A percentile compares a stretch with the other conserved stretches of the same genome.
Conservation (phyloP, 208 protist genomes). For the Leishmania major region DNA sequence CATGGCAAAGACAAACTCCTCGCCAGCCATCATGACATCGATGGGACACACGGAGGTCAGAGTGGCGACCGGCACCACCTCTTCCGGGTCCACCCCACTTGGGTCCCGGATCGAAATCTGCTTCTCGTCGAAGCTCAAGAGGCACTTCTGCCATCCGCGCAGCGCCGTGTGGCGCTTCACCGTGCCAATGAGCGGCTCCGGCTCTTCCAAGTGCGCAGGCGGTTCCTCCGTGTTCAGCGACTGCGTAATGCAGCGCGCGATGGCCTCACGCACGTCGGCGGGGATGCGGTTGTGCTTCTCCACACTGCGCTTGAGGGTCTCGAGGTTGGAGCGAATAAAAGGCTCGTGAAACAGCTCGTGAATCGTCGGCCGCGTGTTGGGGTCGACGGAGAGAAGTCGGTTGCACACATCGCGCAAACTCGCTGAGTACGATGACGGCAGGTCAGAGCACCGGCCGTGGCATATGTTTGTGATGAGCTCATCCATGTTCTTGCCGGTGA, state of each 20-base stretch:
- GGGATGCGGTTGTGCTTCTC: constrained; percentile 75
- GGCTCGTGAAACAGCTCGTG: constrained; percentile 70
- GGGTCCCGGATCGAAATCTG: constrained; percentile 47
- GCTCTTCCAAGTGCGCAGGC: constrained; percentile 18
- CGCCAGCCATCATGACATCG: constrained; percentile 66
- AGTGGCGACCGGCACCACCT: constrained; percentile 51
- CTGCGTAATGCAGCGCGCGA: constrained; percentile 61
- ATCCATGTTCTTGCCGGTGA: constrained; percentile 85
- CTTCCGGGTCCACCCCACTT: constrained; percentile 38
- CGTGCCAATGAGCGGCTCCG: constrained; percentile 41
- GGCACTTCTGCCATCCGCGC: constrained; percentile 80
- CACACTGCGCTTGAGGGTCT: constrained; percentile 79
- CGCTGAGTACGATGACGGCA: constrained; percentile 51
- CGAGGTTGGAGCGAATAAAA: constrained; percentile 62
- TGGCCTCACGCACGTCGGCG: constrained; percentile 53
- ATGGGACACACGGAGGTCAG: constrained; percentile 88
- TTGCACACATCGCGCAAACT: constrained; percentile 60
- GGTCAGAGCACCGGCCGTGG: constrained; percentile 48
- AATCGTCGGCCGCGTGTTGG: constrained; percentile 60
- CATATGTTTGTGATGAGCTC: constrained; percentile 88
- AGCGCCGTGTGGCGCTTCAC: constrained; percentile 78
- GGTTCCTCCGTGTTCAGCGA: constrained; percentile 47
- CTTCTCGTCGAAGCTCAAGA: constrained; percentile 58
- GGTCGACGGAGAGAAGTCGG: constrained; percentile 64
- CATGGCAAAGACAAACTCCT: constrained; percentile 84